These are phyloP conservation scores for Ustilago bromivora DNA, from an alignment of 1,284 basidiomycete species.

Conservation along the genomic window DNA sequence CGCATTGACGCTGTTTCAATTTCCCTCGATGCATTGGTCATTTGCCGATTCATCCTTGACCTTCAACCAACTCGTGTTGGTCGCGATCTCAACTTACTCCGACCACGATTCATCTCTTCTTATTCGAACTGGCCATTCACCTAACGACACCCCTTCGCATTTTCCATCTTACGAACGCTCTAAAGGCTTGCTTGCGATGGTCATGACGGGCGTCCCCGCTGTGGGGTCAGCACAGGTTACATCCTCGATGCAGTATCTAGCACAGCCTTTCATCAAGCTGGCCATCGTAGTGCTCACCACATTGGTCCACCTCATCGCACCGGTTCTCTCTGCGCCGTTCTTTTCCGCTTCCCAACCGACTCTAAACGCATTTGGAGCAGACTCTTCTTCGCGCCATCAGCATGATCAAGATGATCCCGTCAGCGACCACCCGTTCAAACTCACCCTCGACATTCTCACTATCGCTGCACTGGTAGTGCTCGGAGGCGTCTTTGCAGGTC, in stretches of 20 bases:
- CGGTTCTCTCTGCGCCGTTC: conserved; percentile 35
- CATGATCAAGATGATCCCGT: conserved; percentile 42
- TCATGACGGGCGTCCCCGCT: conserved; percentile 4
- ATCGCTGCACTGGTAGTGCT: conserved; percentile 64
- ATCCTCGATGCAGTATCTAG: conserved; percentile 29
- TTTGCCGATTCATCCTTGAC: not conserved
- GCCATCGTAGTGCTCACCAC: conserved; percentile 42
- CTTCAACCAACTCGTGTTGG: not conserved
- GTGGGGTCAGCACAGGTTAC: conserved; percentile 8
- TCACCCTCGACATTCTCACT: conserved; percentile 55
- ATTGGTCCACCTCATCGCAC: conserved; percentile 46
- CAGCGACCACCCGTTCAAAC: conserved; percentile 50
- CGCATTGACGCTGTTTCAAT: not conserved
- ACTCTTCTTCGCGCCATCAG: conserved; percentile 15
- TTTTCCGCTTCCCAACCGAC: not conserved
- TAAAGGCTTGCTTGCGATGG: not conserved
- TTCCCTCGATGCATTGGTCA: not conserved
- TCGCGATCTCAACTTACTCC: conserved; percentile 4
- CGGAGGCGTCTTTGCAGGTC: conserved; percentile 73
- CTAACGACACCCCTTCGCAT: not conserved
- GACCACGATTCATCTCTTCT: not conserved
- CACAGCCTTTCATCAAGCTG: conserved; percentile 46
- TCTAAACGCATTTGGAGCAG: not conserved
- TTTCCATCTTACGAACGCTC: not conserved
- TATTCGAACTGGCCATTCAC: not conserved